Evolutionary conservation across 805 yeast genomes (phyloP).

Genomic region (Starmera caribaea): DNA sequence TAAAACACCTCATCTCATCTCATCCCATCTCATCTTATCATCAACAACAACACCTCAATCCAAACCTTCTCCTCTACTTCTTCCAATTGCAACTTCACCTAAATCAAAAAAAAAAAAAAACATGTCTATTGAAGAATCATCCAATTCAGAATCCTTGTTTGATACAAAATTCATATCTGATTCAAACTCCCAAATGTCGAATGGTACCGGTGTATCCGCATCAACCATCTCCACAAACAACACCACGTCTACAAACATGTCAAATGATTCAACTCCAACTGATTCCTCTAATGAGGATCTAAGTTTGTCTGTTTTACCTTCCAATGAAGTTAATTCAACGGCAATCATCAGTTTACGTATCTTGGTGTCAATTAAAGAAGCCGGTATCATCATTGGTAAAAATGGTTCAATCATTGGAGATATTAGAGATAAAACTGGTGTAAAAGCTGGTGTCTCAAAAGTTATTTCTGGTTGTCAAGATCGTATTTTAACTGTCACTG

Average conservation of each 20-base stretch:
- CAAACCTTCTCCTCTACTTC: background rate
- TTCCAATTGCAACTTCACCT: background rate
- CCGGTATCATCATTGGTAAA: slow-evolving; percentile 85
- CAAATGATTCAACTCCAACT: background rate
- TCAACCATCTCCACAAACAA: background rate
- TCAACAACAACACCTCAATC: too few relatives aligned
- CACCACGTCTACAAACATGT: background rate
- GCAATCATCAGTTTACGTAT: slow-evolving; percentile 29
- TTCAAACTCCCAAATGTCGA: background rate
- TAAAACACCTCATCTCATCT: too few relatives aligned
- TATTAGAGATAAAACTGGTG: slow-evolving; percentile 63
- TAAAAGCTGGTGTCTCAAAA: slow-evolving; percentile 82
- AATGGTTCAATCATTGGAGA: slow-evolving; percentile 71
- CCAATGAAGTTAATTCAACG: slow-evolving; percentile 10
- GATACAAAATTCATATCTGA: slow-evolving; percentile 16
- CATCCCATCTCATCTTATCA: too few relatives aligned
- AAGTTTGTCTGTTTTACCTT: slow-evolving; percentile 11
- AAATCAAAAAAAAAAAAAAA: background rate
- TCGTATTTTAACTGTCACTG: slow-evolving; percentile 71
- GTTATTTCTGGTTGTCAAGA: slow-evolving; percentile 75
- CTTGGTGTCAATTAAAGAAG: slow-evolving; percentile 74
- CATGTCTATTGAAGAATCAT: slow-evolving; percentile 4
- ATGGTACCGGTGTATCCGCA: too few relatives aligned
- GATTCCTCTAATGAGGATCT: slow-evolving; percentile 5
- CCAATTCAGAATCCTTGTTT: slow-evolving; percentile 15